Evolutionary conservation across 2,329 filamentous ascomycete species (phyloP).

Genomic region (Hymenoscyphus salicellus): DNA sequence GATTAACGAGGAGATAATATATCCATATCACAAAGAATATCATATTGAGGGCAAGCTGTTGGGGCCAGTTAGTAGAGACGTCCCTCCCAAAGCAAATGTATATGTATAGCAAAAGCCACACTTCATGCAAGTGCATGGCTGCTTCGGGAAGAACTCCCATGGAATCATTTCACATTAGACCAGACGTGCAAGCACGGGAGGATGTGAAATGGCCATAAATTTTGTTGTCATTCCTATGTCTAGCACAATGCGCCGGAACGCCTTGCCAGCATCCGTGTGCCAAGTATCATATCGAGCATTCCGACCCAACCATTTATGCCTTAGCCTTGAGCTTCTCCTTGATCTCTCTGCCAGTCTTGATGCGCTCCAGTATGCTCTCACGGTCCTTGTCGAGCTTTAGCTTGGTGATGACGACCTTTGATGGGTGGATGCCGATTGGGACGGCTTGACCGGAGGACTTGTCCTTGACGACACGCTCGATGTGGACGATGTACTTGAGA

Average conservation of each 20-base stretch:
- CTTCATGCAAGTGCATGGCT: constrained; percentile 20
- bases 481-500: constrained; percentile 95
- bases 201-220: constrained; percentile 69
- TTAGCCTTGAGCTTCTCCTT: constrained; percentile 55
- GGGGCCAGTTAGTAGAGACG: constrained; percentile 27
- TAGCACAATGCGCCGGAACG: constrained; percentile 26
- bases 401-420: constrained; percentile 98
- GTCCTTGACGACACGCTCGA: constrained; percentile 94
- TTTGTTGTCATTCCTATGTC: constrained; percentile 34
- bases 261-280: constrained; percentile 19
- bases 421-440: constrained; percentile 89
- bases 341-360: constrained; percentile 75
- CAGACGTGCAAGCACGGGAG: constrained; percentile 39
- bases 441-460: constrained; percentile 97
- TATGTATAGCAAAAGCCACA: constrained; percentile 32
- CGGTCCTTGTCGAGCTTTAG: constrained; percentile 97
- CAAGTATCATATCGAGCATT: constrained; percentile 29
- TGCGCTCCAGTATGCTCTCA: constrained; percentile 82
- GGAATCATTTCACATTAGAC: constrained; percentile 64
- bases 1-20: constrained; percentile 87
- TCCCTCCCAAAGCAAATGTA: constrained; percentile 33
- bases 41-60: background rate
- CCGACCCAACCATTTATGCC: constrained; percentile 27
- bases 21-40: constrained; percentile 48
- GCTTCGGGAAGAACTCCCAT: constrained; percentile 72